These are phyloP conservation scores for Thermomucor indicae-seudaticae DNA, from an alignment of 371 early-diverging fungal species.

Conservation along the genomic window DNA sequence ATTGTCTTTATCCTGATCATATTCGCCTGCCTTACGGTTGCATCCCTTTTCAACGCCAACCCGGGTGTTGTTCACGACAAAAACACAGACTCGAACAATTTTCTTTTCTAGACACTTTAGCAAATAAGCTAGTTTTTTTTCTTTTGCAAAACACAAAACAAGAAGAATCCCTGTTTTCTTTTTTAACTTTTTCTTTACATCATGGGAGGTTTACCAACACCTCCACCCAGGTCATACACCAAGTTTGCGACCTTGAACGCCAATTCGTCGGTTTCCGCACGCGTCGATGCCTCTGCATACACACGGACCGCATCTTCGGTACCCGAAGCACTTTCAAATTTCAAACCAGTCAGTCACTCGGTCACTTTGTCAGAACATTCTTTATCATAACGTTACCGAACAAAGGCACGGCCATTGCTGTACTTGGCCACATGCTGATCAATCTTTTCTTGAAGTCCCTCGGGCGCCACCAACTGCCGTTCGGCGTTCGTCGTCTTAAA, in stretches of 20 bases:
- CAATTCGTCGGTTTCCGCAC: constrained; percentile 77
- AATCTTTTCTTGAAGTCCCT: constrained; percentile 88
- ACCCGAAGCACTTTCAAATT: constrained; percentile 85
- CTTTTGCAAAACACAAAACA: not conserved
- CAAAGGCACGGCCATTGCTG: constrained; percentile 88
- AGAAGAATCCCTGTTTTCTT: constrained; percentile 3
- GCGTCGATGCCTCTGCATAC: constrained; percentile 96
- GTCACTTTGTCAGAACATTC: not conserved
- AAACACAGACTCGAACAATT: no score
- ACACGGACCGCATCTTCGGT: constrained; percentile 99
- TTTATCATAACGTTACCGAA: constrained; percentile 54
- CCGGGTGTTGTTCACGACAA: no score
- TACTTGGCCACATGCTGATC: constrained; percentile 80
- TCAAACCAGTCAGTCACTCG: not conserved
- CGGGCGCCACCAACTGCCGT: constrained; percentile 84
- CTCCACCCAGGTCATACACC: constrained; percentile 91
- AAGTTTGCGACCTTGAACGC: constrained; percentile 77
- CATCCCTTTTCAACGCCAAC: no score
- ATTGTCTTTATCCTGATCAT: no score
- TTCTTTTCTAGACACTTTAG: no score
- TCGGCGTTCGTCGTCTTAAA: constrained; percentile 97
- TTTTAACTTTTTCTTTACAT: constrained; percentile 10
- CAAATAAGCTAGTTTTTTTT: no score
- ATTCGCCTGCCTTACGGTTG: no score
- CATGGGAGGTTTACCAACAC: constrained; percentile 83